phyloP scores from a whole-genome alignment of 2,329 filamentous ascomycete genomes.

The Diaporthe longicolla region DNA sequence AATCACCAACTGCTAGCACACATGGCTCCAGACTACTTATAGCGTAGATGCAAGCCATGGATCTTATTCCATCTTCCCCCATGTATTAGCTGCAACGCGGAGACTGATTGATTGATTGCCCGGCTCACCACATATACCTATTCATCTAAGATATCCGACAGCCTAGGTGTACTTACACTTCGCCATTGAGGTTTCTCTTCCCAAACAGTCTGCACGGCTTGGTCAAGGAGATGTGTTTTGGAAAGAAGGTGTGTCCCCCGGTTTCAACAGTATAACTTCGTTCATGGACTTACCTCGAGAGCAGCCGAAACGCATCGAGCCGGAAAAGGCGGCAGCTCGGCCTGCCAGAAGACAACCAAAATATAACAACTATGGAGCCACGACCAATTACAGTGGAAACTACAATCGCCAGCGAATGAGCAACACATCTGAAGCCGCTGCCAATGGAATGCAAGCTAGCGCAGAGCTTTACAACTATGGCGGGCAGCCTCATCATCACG shows the following conservation, averaged over 20 bases:
- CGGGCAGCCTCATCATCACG: slow-evolving; percentile 11
- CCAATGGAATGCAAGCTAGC: background rate
- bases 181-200: too few species aligned
- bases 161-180: too few species aligned
- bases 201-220: background rate
- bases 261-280: rapidly evolving
- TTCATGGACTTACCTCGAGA: background rate
- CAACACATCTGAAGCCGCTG: slow-evolving; percentile 1
- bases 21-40: background rate
- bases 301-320: slow-evolving; percentile 14
- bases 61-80: background rate
- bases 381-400: background rate
- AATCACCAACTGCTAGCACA: background rate
- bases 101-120: background rate
- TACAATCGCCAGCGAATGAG: background rate
- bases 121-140: background rate
- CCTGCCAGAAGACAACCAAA: background rate
- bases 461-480: background rate
- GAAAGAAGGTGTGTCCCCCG: slow-evolving; percentile 7
- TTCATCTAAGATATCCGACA: background rate
- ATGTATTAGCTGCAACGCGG: background rate
- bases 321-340: slow-evolving; percentile 19
- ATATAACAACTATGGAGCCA: slow-evolving; percentile 7
- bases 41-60: background rate
- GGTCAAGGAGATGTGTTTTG: slow-evolving; percentile 27